Percentiles rank a stretch among this genome's conserved stretches.
These are phyloP conservation scores for Prunus yedoensis DNA, from an alignment of 331 rosid genomes.

Conservation along the genomic window DNA sequence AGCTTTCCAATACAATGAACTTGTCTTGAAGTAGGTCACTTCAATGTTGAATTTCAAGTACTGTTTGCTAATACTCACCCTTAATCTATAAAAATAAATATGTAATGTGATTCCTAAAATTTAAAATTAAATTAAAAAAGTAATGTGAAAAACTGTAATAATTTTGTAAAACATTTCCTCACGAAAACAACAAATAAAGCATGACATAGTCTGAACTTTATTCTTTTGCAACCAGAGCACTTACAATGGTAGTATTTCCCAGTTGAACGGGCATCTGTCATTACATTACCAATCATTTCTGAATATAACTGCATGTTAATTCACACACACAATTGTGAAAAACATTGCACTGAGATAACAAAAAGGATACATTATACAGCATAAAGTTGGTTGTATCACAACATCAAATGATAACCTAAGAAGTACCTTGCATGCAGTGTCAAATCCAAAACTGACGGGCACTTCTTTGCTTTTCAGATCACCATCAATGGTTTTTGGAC, in stretches of 20 bases:
- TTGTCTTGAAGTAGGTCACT: not conserved
- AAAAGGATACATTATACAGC: not conserved
- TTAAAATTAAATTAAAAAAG: too few relatives aligned
- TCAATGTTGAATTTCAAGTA: conserved; percentile 1
- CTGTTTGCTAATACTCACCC: not conserved
- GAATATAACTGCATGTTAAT: conserved; percentile 17
- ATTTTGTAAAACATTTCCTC: not conserved
- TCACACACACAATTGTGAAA: not conserved
- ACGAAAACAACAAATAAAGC: not conserved
- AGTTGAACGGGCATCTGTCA: conserved; percentile 27
- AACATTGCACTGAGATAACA: not conserved
- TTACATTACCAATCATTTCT: conserved; percentile 28
- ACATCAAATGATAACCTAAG: not conserved
- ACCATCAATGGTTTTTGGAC: conserved; percentile 30
- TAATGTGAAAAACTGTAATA: not conserved
- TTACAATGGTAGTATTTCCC: conserved; percentile 30
- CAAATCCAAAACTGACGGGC: conserved; percentile 29
- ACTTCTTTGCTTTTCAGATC: conserved; percentile 30
- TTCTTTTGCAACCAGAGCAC: not conserved
- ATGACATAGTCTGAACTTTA: not conserved
- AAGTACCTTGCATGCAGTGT: conserved; percentile 28
- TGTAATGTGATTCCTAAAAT: too few relatives aligned
- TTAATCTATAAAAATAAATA: not conserved
- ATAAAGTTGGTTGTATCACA: not conserved
- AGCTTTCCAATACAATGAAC: not conserved